These are phyloP conservation scores for Protomyces lactucae-debilis DNA, from an alignment of 1,139 yeast genomes.

Conservation along the genomic window DNA sequence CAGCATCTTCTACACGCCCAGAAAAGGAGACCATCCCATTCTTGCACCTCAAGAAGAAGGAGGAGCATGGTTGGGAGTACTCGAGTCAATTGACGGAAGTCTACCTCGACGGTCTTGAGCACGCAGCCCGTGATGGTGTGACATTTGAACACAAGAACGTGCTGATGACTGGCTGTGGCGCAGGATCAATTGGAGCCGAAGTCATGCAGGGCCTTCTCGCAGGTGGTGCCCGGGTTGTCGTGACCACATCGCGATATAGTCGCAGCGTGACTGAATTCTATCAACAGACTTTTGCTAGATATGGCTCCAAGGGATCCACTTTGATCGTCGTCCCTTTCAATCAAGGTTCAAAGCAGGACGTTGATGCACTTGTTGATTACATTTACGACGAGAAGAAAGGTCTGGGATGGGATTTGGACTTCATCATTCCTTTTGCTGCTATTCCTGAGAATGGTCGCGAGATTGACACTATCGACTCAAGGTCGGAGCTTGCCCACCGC, in stretches of 20 bases:
- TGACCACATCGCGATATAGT: slow-evolving; percentile 92
- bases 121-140: slow-evolving; percentile 86
- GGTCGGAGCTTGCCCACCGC: slow-evolving; percentile 96
- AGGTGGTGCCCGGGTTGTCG: slow-evolving; percentile 97
- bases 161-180: slow-evolving; percentile 96
- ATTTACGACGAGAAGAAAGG: slow-evolving; percentile 89
- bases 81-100: slow-evolving; percentile 70
- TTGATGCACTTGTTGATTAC: slow-evolving; percentile 74
- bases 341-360: slow-evolving; percentile 85
- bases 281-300: slow-evolving; percentile 86
- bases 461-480: slow-evolving; percentile 84
- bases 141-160: slow-evolving; percentile 85
- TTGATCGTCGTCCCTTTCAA: slow-evolving; percentile 96
- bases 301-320: slow-evolving; percentile 86
- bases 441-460: slow-evolving; percentile 98
- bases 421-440: slow-evolving; percentile 94
- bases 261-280: slow-evolving; percentile 92
- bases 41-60: slow-evolving; percentile 78
- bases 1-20: slow-evolving; percentile 45
- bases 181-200: slow-evolving; percentile 98
- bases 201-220: slow-evolving; percentile 87
- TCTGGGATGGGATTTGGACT: slow-evolving; percentile 97
- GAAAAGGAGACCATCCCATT: slow-evolving; percentile 75
- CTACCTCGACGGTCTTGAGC: slow-evolving; percentile 85
- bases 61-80: slow-evolving; percentile 75